A percentile compares a stretch with the other conserved stretches of the same genome.
phyloP scores from a whole-genome alignment of 306 rosid genomes.

The Lathyrus aphaca region DNA sequence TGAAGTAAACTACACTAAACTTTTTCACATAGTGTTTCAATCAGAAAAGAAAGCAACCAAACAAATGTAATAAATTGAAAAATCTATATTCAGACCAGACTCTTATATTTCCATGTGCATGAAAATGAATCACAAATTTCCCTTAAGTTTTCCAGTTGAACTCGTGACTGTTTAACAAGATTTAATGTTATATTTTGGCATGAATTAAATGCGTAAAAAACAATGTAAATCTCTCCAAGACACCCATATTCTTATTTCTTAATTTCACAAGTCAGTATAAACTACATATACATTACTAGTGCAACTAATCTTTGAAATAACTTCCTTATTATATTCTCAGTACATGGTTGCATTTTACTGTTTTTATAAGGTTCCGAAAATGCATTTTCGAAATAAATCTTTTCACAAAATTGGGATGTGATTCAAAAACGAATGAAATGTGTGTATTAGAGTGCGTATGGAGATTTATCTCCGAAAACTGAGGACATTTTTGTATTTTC shows the following conservation, averaged over 20 bases:
- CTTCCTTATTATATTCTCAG: background rate
- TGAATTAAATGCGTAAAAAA: constrained; percentile 17
- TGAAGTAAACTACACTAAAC: constrained; percentile 19
- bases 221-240: background rate
- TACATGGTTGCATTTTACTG: background rate
- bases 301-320: background rate
- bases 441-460: too few relatives aligned
- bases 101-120: constrained; percentile 13
- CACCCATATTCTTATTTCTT: too few relatives aligned
- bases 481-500: too few relatives aligned
- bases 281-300: constrained; percentile 13
- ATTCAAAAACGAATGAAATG: too few relatives aligned
- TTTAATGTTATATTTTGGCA: constrained; percentile 14
- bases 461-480: too few relatives aligned
- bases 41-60: constrained; percentile 17
- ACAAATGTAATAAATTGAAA: constrained; percentile 9
- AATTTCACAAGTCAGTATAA: background rate
- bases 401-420: too few relatives aligned
- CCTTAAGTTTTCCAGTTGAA: constrained; percentile 10
- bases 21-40: constrained; percentile 12
- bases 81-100: constrained; percentile 10
- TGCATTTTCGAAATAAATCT: too few relatives aligned
- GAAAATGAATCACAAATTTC: constrained; percentile 11
- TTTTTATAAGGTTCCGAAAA: too few relatives aligned
- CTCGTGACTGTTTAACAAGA: constrained; percentile 16